These are phyloP conservation scores for Gynostemma pentaphyllum DNA, from an alignment of 306 rosid genomes.

Conservation along the genomic window DNA sequence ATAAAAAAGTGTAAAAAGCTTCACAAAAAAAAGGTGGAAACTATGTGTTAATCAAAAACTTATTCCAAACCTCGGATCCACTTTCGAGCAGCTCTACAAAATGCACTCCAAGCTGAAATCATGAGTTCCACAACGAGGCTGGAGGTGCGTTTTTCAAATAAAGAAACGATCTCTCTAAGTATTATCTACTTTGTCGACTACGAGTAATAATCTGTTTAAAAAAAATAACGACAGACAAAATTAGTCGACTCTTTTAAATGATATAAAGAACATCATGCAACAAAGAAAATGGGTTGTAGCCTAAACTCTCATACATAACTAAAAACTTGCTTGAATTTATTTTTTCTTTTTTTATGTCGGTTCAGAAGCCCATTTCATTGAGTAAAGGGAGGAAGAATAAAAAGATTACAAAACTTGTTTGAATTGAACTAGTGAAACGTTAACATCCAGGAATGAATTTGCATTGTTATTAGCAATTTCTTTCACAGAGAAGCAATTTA, in stretches of 20 bases:
- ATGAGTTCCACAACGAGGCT: background rate
- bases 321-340: too few species aligned
- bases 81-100: background rate
- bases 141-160: background rate
- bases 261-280: background rate
- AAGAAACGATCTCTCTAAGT: background rate
- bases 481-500: background rate
- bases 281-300: background rate
- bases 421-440: background rate
- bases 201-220: background rate
- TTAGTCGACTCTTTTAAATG: conserved; percentile 1
- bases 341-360: too few species aligned
- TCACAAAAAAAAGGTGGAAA: background rate
- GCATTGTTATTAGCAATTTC: background rate
- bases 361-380: too few species aligned
- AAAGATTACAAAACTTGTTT: background rate
- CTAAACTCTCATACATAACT: too few species aligned
- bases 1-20: background rate
- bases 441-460: background rate
- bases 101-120: conserved; percentile 2
- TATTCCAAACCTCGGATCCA: background rate
- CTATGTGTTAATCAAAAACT: conserved; percentile 1
- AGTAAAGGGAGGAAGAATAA: too few species aligned
- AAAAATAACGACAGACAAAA: background rate
- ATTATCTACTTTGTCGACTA: background rate